These are phyloP conservation scores for Eucalyptus curtisii DNA, from an alignment of 345 rosid genomes.

Conservation along the genomic window DNA sequence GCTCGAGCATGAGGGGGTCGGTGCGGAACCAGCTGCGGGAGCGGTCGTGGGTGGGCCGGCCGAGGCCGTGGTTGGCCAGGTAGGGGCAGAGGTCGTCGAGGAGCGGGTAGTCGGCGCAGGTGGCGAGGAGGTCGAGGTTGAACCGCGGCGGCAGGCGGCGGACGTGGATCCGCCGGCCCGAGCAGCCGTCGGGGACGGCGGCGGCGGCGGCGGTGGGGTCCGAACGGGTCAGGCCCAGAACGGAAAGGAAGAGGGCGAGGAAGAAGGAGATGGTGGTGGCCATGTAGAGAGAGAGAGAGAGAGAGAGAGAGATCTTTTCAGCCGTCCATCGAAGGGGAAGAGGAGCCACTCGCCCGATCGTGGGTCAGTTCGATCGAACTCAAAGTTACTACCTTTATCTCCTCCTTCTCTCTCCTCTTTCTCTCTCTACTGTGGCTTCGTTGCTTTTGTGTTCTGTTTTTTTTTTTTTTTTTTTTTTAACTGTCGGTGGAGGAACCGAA, in stretches of 20 bases:
- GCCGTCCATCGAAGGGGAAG: no score
- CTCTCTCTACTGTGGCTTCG: not conserved
- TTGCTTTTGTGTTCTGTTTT: not conserved
- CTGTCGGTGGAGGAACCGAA: not conserved
- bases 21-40: constrained; percentile 87
- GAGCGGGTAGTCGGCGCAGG: constrained; percentile 61
- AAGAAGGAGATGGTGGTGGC: not conserved
- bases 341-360: not conserved
- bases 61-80: constrained; percentile 82
- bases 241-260: constrained; percentile 1
- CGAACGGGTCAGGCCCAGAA: constrained; percentile 5
- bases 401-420: not conserved
- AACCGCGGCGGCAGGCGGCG: constrained; percentile 61
- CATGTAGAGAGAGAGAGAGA: not conserved
- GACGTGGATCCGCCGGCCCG: constrained; percentile 82
- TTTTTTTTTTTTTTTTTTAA: not conserved
- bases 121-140: constrained; percentile 79
- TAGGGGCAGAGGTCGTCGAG: constrained; percentile 58
- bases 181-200: constrained; percentile 27
- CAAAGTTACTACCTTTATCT: not conserved
- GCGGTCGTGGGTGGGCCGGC: constrained; percentile 67
- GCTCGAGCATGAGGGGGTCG: constrained; percentile 68
- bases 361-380: not conserved
- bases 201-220: constrained; percentile 11
- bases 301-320: no score